Evolutionary conservation across 2,329 filamentous ascomycete genomes (phyloP).

Genomic region (Hymenoscyphus scutula): DNA sequence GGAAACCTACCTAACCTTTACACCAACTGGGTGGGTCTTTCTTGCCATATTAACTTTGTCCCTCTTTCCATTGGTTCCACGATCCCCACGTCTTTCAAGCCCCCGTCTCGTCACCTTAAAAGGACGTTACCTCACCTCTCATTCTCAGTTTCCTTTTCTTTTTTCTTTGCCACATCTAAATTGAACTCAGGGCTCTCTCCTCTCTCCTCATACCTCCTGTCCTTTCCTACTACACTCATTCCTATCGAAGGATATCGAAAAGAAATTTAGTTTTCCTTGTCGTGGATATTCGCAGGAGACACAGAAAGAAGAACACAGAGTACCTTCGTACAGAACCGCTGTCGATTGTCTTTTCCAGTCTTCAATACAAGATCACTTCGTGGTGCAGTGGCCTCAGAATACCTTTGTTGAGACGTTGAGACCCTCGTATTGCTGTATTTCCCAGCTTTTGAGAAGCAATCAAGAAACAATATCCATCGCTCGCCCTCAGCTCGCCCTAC

Average conservation of each 20-base stretch:
- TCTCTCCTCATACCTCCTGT: not conserved
- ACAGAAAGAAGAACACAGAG: not conserved
- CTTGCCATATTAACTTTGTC: conserved; percentile 1
- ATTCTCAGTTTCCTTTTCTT: not conserved
- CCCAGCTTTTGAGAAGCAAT: conserved; percentile 1
- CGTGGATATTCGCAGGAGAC: conserved; percentile 4
- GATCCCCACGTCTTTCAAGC: not conserved
- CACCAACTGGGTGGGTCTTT: conserved; percentile 5
- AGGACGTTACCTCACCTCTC: not conserved
- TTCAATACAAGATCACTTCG: conserved; percentile 25
- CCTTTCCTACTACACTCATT: conserved; percentile 1
- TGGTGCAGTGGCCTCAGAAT: conserved; percentile 27
- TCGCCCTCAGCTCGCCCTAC: not conserved
- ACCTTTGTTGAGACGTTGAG: conserved; percentile 22
- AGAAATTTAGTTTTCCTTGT: conserved; percentile 1
- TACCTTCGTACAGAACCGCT: conserved; percentile 18
- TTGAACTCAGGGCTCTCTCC: not conserved
- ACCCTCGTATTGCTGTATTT: conserved; percentile 24
- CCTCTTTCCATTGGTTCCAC: not conserved
- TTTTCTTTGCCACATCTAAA: not conserved
- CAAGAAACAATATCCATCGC: not conserved
- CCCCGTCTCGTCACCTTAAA: conserved; percentile 7
- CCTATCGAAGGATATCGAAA: not conserved
- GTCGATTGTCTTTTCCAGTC: conserved; percentile 17
- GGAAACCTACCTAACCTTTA: not conserved